Evolutionary conservation across 2,329 filamentous ascomycete genomes (phyloP), one percentile per base, ranked within the genome.

Genomic region (Trichothecium sympodiale): DNA sequence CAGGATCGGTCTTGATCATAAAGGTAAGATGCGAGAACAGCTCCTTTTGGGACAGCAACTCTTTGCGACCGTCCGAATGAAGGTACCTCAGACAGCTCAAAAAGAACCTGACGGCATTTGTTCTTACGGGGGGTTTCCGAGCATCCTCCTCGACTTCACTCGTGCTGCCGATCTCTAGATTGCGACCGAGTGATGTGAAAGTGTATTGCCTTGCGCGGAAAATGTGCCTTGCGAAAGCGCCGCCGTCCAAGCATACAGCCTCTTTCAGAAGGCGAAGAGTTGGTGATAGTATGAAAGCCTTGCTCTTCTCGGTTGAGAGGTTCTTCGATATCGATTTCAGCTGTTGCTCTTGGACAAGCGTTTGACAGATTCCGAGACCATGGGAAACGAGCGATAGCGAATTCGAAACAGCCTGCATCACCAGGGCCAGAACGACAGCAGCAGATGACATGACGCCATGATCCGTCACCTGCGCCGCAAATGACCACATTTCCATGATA

Each of bases 281-380:
- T 1, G 91, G 89, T 3, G 86, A 91, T 41, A 95, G 88, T 39
- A 96, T 65, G 56, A 84, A 86, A 28, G 87, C 86, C 52, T 93
- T 94, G 33, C 77, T 71, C 56, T 86, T 88, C 17, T 83, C 80
- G 0, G 84, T 77, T 4, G 83, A 80, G 14, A 96, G 61, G 40
- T 85, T 86, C 40, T 80, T 78, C 23, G 84, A 78, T 17, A 96
- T 62, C 3, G 94, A 71, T 46, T 88, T 85, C 43, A 88, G 67
- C 46, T 94, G 85, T 17, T 80, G 74, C 43, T 82, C 82, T 48
- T 87, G 82, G 18, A 98, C 62, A 29, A 96, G 62, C 13, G 84
- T 84, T 45, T 84, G 83, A 54, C 85, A 87, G 33, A 98, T 69
- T 20, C 80, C 74, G 6, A 86, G 61, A 8, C 87, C 89, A 47